Percentiles rank a stretch among this genome's conserved stretches.
Evolutionary conservation across 495 filamentous ascomycete species (phyloP).

Genomic region (Xylaria acuta): DNA sequence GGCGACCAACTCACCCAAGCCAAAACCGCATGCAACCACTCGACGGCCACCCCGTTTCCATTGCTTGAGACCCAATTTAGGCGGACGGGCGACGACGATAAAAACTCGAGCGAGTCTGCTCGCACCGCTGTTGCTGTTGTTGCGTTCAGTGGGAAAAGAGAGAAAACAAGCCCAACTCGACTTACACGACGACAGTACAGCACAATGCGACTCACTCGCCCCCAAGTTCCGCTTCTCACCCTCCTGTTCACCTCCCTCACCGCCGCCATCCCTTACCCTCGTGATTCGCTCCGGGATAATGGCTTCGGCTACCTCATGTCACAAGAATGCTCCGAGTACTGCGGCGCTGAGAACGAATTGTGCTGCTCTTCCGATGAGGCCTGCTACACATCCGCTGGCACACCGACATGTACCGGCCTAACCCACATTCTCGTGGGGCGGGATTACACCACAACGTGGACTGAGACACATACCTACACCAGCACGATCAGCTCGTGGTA

Average conservation of each 20-base stretch:
- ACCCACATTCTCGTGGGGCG: conserved; percentile 25
- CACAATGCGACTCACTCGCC: conserved; percentile 37
- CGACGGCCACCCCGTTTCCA: conserved; percentile 8
- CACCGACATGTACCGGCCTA: conserved; percentile 41
- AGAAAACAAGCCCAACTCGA: conserved; percentile 19
- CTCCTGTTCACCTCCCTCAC: conserved; percentile 44
- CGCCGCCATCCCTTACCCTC: conserved; percentile 49
- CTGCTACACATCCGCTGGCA: conserved; percentile 68
- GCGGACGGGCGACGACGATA: conserved; percentile 15
- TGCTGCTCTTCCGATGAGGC: conserved; percentile 68
- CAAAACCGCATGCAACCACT: conserved; percentile 20
- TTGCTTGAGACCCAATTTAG: not conserved
- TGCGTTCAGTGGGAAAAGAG: not conserved
- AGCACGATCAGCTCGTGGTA: conserved; percentile 63
- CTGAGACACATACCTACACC: conserved; percentile 68
- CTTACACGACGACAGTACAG: conserved; percentile 18
- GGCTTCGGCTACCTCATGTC: conserved; percentile 51
- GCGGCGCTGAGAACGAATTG: conserved; percentile 69
- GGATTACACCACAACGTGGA: conserved; percentile 76
- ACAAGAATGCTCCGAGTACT: conserved; percentile 66
- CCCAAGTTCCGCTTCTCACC: conserved; percentile 30
- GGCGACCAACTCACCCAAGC: conserved; percentile 20
- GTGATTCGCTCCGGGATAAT: conserved; percentile 41
- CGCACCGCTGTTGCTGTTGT: conserved; percentile 18
- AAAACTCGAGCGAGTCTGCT: conserved; percentile 17